Percentiles rank a stretch among this genome's conserved stretches.
Evolutionary conservation across 129 eudicot species (phyloP).

Genomic region (Silybum marianum): DNA sequence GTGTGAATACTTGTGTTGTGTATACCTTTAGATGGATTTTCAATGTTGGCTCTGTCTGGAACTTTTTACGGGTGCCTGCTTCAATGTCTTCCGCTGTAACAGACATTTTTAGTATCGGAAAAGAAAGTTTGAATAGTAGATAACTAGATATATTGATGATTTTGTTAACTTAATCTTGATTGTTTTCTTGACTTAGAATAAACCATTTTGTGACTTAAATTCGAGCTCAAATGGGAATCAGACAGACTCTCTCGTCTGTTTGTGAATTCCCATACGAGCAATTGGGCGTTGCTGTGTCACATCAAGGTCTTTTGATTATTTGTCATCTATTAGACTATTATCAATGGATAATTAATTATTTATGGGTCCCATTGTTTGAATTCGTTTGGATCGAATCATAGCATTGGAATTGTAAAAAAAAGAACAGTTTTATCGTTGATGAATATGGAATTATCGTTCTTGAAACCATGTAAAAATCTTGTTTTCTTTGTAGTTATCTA

Average conservation of each 20-base stretch:
- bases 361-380: background rate
- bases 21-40: conserved; percentile 81
- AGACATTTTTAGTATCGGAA: conserved; percentile 9
- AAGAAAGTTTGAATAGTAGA: background rate
- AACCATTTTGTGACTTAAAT: background rate
- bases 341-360: background rate
- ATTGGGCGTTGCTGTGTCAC: background rate
- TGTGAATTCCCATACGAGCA: background rate
- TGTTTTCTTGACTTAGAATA: background rate
- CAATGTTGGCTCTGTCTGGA: conserved; percentile 77
- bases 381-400: background rate
- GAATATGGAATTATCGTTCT: background rate
- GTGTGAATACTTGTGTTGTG: background rate
- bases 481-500: background rate
- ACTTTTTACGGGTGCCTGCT: conserved; percentile 60
- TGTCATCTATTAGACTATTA: background rate
- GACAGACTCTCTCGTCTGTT: background rate
- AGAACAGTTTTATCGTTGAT: background rate
- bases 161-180: background rate
- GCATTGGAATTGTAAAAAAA: background rate
- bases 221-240: background rate
- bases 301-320: background rate
- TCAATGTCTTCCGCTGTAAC: conserved; percentile 88
- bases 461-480: background rate
- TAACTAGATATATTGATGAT: background rate